Base-by-base conservation (phyloP, 768 basidiomycete species). In the Obba rivulosa region DNA sequence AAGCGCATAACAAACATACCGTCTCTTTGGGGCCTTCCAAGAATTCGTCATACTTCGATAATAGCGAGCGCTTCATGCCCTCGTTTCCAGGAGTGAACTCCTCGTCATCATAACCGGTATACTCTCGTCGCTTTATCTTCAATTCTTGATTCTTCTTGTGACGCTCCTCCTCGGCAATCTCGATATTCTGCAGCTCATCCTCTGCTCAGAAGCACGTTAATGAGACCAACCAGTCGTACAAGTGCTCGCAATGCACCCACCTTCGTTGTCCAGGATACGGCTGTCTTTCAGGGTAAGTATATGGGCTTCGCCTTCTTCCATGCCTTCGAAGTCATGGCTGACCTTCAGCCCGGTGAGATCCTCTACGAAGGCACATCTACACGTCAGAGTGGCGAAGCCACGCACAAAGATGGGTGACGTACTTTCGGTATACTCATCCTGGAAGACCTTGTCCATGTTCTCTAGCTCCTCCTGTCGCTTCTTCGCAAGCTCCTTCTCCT, bases 281-380 rank as follows among this genome's bases (percentile, higher is more conserved):
- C 85, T 87, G 63, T 97, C 95, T 80, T 96, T 96, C 63, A 98
- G 73, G 3, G 96, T 99, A 58, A 99, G 84, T 74, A 99, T 92
- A 57, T 85, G 84, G 57, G 90, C 91, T 68, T 96, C 87, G 57
- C 95, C 94, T 68, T 95, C 93, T 53, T 85, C 88, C 68, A 99
- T 76, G 57, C 79, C 87, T 50, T 93, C 87, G 56, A 94, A 84
- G 75, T 89, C 92, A 70, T 98, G 96, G 73, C 78, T 85, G 66
- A 98, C 96, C 78, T 96, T 97, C 54, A 99, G 72, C 40, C 96
- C 96, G 52, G 77, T 81, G 57, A 98, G 79, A 70, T 96, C 92
- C 72, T 83, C 91, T 94, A 60, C 5, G 43, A 48, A n/a, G n/a
- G n/a, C n/a, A n/a, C n/a, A n/a, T n/a, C n/a, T n/a, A n/a, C n/a